These are phyloP conservation scores for Russula virescens DNA, from an alignment of 768 basidiomycete species.

Conservation along the genomic window DNA sequence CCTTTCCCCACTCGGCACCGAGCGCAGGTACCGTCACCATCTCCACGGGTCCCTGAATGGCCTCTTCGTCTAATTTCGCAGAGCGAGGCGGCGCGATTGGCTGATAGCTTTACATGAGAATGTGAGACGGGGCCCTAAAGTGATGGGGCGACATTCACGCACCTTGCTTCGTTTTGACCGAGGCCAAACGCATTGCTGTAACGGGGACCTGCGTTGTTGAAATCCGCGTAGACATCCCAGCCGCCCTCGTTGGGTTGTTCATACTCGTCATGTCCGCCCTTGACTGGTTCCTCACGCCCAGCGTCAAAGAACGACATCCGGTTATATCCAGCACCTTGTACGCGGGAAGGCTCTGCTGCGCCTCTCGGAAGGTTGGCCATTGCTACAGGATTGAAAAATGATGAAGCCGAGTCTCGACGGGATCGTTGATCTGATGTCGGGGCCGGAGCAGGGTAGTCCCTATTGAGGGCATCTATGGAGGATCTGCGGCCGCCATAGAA, in stretches of 20 bases:
- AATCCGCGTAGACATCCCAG: conserved; percentile 86
- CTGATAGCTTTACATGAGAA: conserved; percentile 18
- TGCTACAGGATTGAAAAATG: conserved; percentile 47
- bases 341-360: conserved; percentile 23
- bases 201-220: conserved; percentile 78
- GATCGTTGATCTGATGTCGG: conserved; percentile 31
- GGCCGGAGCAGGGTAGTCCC: conserved; percentile 40
- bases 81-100: conserved; percentile 13
- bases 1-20: conserved; percentile 82
- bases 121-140: conserved; percentile 10
- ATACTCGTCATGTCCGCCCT: conserved; percentile 65
- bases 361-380: conserved; percentile 31
- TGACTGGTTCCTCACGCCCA: conserved; percentile 71
- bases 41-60: conserved; percentile 55
- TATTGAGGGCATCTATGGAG: conserved; percentile 57
- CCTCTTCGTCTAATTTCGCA: conserved; percentile 37
- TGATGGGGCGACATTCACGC: conserved; percentile 28
- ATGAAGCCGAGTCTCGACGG: conserved; percentile 66
- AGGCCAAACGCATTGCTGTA: conserved; percentile 61
- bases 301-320: conserved; percentile 58
- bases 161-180: conserved; percentile 41
- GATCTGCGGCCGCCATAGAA: conserved; percentile 65
- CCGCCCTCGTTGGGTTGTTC: conserved; percentile 44
- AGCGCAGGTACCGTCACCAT: conserved; percentile 89
- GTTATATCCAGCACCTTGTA: conserved; percentile 61